Conservation (phyloP, 2,329 filamentous ascomycete genomes). For the Phyllosticta citrichinensis region DNA sequence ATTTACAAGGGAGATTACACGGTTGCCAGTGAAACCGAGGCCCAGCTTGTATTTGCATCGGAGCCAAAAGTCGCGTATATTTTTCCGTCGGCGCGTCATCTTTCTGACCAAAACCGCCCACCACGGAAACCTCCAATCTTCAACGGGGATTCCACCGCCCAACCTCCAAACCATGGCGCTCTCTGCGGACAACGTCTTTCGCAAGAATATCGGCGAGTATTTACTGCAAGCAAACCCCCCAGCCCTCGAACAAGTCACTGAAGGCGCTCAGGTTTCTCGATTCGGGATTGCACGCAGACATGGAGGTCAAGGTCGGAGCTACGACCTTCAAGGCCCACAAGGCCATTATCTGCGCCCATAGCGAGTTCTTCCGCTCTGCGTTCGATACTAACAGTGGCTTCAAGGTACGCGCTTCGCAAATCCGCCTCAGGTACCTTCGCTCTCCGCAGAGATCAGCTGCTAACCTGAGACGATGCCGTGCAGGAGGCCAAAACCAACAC, state of each 20-base stretch:
- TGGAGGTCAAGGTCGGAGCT: not conserved
- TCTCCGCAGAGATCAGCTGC: not conserved
- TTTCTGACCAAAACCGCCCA: too few relatives aligned
- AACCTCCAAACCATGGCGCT: too few relatives aligned
- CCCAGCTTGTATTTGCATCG: too few relatives aligned
- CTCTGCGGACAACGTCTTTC: too few relatives aligned
- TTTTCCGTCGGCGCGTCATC: not conserved
- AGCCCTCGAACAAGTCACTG: not conserved
- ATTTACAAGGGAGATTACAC: too few relatives aligned
- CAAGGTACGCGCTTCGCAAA: not conserved
- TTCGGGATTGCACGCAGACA: not conserved
- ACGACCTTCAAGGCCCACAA: conserved; percentile 3
- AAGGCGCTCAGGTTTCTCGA: not conserved
- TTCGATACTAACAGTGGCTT: not conserved
- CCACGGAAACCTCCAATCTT: too few relatives aligned
- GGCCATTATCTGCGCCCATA: not conserved
- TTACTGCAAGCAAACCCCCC: too few relatives aligned
- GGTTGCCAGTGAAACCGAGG: too few relatives aligned
- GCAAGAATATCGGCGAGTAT: too few relatives aligned
- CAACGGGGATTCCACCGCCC: too few relatives aligned
- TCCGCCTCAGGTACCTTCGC: not conserved
- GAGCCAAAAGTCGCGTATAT: not conserved
- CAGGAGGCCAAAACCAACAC: not conserved
- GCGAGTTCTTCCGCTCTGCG: conserved; percentile 1
- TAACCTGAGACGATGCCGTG: not conserved